phyloP scores from a whole-genome alignment of 768 basidiomycete genomes.

The Tricholoma flavovirens region DNA sequence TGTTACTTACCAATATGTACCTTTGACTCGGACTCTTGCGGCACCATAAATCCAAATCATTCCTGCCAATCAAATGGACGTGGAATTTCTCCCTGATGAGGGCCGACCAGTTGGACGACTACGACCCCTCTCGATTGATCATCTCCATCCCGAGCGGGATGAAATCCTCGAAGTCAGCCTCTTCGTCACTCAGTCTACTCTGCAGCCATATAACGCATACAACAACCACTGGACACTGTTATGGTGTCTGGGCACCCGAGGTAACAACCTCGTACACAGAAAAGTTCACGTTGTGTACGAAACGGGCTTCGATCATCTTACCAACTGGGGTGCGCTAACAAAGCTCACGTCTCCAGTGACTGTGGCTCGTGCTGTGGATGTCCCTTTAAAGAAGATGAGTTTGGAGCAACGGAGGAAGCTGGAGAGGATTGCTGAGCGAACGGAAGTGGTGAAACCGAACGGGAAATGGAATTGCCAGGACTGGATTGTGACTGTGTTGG shows the following conservation, averaged over 20 bases:
- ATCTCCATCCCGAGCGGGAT: slow-evolving; percentile 14
- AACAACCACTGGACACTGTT: slow-evolving; percentile 20
- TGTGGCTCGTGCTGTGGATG: slow-evolving; percentile 1
- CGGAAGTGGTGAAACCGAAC: slow-evolving; percentile 18
- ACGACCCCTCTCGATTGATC: slow-evolving; percentile 13
- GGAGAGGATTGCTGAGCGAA: slow-evolving; percentile 17
- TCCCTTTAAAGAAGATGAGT: slow-evolving; percentile 11
- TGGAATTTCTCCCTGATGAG: slow-evolving; percentile 1
- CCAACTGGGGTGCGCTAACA: slow-evolving; percentile 24
- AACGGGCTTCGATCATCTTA: slow-evolving; percentile 15
- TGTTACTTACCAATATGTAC: no score
- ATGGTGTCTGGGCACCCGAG: slow-evolving; percentile 15
- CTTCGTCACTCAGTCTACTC: slow-evolving; percentile 8
- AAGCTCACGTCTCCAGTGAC: slow-evolving; percentile 8
- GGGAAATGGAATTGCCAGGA: slow-evolving; percentile 27
- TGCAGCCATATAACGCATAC: slow-evolving; percentile 2
- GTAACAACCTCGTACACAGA: slow-evolving; percentile 14
- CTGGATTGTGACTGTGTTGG: slow-evolving; percentile 21
- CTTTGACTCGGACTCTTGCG: no score
- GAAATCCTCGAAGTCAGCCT: slow-evolving; percentile 2
- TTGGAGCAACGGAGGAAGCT: slow-evolving; percentile 13
- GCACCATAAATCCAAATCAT: no score
- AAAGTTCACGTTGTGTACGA: slow-evolving; percentile 17
- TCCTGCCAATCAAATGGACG: neutral
- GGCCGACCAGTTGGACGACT: neutral